Evolutionary conservation across 768 basidiomycete species (phyloP), one percentile per base, ranked within the genome.

Genomic region (Rhodotorula toruloides): DNA sequence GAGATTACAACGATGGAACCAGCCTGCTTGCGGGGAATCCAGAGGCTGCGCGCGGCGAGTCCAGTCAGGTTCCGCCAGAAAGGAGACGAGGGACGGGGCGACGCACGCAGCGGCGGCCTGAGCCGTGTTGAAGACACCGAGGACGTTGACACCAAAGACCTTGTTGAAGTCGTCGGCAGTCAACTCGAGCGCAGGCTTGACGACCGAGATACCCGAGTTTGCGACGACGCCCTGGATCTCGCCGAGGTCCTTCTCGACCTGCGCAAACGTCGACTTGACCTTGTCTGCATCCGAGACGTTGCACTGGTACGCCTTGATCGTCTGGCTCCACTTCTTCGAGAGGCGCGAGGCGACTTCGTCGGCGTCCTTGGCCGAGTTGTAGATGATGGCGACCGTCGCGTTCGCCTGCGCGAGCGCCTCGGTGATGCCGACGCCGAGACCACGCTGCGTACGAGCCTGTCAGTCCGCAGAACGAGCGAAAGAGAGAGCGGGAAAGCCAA

Each of bases 1-100:
- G 83, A 82, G 0, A 82, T 85, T 63, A 87, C 82, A 44, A 87
- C 84, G 64, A 86, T 86, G 0, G 85, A 84, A 0, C 83, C 83
- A 25, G 72, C 71, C 42, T 76, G 73, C 11, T 71, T 58, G 2
- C 80, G 74, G 27, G 73, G 61, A 50, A 50, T 54, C 70, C 70
- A 71, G 49, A 71, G 70, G 42, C 50, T 57, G 42, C 11, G 11
- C 19, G 29, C 36, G 47, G n/a, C 29, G 40, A 13, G 10, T 10
- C 16, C 27, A 22, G 58, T 59, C 47, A 59, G 39, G 0, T 80
- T 77, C 1, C 73, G 75, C 32, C 21, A 7, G 1, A 25, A 25
- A 25, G 34, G 27, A 31, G 34, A 37, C 37, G 29, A 39, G 25
- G 22, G 19, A 3, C 22, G 22, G 4, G 7, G 25, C 27, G 83